phyloP scores from a whole-genome alignment of 108 stramenopile genomes.

The Parmales sp. region DNA sequence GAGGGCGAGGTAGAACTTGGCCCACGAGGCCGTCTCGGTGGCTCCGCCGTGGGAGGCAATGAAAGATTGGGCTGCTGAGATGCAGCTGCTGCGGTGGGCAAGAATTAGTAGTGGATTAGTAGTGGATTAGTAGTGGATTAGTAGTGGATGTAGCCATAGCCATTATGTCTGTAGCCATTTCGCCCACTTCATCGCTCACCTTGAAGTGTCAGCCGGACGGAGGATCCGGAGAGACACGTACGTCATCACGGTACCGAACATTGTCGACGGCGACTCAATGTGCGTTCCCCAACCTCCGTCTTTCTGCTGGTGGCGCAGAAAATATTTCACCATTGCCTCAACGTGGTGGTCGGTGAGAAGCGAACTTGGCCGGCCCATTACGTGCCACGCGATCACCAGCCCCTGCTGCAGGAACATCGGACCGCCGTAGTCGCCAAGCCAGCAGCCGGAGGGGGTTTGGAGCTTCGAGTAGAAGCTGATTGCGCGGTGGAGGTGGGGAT shows the following conservation, averaged over 20 bases:
- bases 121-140: no score
- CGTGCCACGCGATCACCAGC: slow-evolving; percentile 71
- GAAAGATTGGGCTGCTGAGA: slow-evolving; percentile 36
- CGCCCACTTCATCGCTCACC: slow-evolving; percentile 35
- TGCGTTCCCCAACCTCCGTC: slow-evolving; percentile 99
- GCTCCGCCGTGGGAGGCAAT: slow-evolving; percentile 82
- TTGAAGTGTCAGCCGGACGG: slow-evolving; percentile 47
- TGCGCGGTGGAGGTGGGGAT: no score
- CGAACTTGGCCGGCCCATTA: slow-evolving; percentile 10
- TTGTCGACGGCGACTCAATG: slow-evolving; percentile 90
- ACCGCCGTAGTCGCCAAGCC: slow-evolving; percentile 95
- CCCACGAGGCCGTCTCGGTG: slow-evolving; percentile 83
- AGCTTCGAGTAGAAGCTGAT: slow-evolving; percentile 70
- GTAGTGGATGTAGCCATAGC: no score
- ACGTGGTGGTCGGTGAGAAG: neutral
- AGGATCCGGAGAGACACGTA: slow-evolving; percentile 84
- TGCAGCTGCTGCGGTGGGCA: slow-evolving; percentile 4
- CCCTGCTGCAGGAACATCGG: slow-evolving; percentile 97
- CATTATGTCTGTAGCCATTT: no score
- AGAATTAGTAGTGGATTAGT: no score
- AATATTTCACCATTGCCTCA: slow-evolving; percentile 62
- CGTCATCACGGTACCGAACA: slow-evolving; percentile 88
- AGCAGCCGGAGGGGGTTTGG: slow-evolving; percentile 80
- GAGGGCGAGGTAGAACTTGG: slow-evolving; percentile 92
- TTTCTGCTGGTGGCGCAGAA: slow-evolving; percentile 88